Evolutionary conservation across 306 rosid genomes (phyloP), one percentile per base, ranked within the genome.

Genomic region (Psophocarpus tetragonolobus): DNA sequence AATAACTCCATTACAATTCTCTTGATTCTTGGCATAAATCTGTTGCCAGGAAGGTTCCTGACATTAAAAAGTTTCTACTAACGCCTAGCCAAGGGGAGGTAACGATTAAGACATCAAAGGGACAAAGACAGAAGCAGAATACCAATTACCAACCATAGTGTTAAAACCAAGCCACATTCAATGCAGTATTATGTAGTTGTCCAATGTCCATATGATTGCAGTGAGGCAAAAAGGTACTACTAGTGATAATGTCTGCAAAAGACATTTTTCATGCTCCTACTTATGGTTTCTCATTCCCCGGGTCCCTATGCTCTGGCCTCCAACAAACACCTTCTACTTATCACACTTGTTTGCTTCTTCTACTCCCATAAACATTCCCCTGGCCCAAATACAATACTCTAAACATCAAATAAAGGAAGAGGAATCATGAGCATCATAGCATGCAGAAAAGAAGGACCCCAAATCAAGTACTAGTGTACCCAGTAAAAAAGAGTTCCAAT

Each of bases 281-380:
- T 81, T 38, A 70, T 80, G 24, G 29, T 50, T 68, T 74, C 54
- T 80, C 69, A 62, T 39, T 53, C 21, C 67, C 45, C 64, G 73
- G 87, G 82, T 38, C 83, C 82, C 54, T 64, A 13, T 69, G 15
- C 12, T 53, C 67, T 77, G 79, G 48, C 75, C 64, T 85, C 81
- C 62, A 75, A 45, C 72, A 13, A 33, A 41, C 32, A 3, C 8
- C 71, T 62, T 27, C 73, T 48, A 18, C 32, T 56, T n/a, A 70
- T 60, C n/a, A 29, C 14, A 64, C 75, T 9, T 5, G 56, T 32
- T 41, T 47, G 3, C 42, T 78, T 35, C 47, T 41, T 50, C 45
- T 62, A 18, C 57, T 58, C 15, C 26, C 7, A 36, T 51, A 29
- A 32, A 68, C 69, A 39, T 29, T 42, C 26, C 38, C 36, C 2